A percentile compares a stretch with the other conserved stretches of the same genome.
phyloP scores from a whole-genome alignment of 805 yeast species.

The Barnettozyma siamensis region DNA sequence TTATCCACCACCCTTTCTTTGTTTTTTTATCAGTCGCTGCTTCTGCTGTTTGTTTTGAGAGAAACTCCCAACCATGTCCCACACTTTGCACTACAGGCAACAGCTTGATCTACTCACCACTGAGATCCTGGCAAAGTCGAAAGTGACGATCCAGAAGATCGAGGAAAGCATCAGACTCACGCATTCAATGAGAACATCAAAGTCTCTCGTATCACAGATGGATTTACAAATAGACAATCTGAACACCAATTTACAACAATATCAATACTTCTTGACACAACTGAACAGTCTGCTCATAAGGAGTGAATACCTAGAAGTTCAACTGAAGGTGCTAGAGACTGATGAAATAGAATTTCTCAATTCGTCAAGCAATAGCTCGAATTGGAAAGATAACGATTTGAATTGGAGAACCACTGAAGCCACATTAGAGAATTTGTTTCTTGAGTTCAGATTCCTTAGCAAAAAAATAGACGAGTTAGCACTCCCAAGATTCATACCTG shows the following conservation, averaged over 20 bases:
- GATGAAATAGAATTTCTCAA: slow-evolving; percentile 12
- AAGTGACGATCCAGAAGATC: slow-evolving; percentile 15
- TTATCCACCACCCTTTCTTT: too few species aligned
- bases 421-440: slow-evolving; percentile 37
- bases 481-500: slow-evolving; percentile 1
- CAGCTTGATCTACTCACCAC: slow-evolving; percentile 20
- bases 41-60: too few species aligned
- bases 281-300: slow-evolving; percentile 25
- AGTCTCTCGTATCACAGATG: slow-evolving; percentile 13
- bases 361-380: slow-evolving; percentile 11
- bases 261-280: slow-evolving; percentile 23
- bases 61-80: slow-evolving; percentile 2
- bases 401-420: slow-evolving; percentile 43
- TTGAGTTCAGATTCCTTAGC: slow-evolving; percentile 34
- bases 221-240: slow-evolving; percentile 20
- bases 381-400: slow-evolving; percentile 29
- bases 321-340: slow-evolving; percentile 23
- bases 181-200: slow-evolving; percentile 17
- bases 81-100: slow-evolving; percentile 6
- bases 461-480: slow-evolving; percentile 16
- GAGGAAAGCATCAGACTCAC: slow-evolving; percentile 22
- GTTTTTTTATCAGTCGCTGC: too few species aligned
- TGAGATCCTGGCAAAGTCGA: slow-evolving; percentile 18
- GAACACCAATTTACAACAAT: slow-evolving; percentile 22
- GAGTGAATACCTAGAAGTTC: slow-evolving; percentile 27